Conservation (phyloP, 2,329 filamentous ascomycete species). For the Pseudocercospora vitis region DNA sequence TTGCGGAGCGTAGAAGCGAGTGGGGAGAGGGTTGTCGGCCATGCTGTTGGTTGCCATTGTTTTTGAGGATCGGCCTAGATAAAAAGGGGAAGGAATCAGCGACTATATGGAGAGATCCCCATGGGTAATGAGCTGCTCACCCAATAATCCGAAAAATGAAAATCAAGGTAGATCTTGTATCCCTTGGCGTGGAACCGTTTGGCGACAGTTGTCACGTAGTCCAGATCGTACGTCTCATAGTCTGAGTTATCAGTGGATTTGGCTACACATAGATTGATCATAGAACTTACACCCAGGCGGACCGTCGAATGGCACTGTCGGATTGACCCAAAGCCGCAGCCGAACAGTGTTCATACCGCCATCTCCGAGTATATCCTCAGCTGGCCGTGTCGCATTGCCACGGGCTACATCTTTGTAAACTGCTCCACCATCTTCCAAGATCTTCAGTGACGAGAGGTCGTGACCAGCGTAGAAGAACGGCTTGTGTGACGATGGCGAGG, state of each 20-base stretch:
- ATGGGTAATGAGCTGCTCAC: neutral
- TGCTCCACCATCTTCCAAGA: constrained; percentile 39
- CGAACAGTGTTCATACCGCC: constrained; percentile 41
- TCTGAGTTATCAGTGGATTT: neutral
- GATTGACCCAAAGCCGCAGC: constrained; percentile 36
- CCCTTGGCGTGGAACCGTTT: constrained; percentile 39
- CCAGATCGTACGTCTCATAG: constrained; percentile 35
- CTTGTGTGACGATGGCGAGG: constrained; percentile 1
- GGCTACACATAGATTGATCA: too few species aligned
- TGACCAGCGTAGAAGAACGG: constrained; percentile 41
- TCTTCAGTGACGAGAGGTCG: constrained; percentile 43
- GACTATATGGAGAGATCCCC: neutral
- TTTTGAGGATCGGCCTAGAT: constrained; percentile 39
- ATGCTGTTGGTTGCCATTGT: constrained; percentile 38
- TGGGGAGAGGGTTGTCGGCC: constrained; percentile 37
- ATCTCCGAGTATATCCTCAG: constrained; percentile 39
- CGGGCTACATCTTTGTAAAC: constrained; percentile 42
- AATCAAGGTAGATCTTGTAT: constrained; percentile 43
- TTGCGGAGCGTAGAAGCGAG: constrained; percentile 35
- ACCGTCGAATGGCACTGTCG: constrained; percentile 32
- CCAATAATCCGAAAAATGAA: constrained; percentile 38
- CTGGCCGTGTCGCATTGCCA: constrained; percentile 40
- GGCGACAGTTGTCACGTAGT: constrained; percentile 39
- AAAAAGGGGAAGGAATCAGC: neutral
- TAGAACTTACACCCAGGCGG: constrained; percentile 18